These are phyloP conservation scores for Aphanomyces euteiches DNA, from an alignment of 352 stramenopile species.

Conservation along the genomic window DNA sequence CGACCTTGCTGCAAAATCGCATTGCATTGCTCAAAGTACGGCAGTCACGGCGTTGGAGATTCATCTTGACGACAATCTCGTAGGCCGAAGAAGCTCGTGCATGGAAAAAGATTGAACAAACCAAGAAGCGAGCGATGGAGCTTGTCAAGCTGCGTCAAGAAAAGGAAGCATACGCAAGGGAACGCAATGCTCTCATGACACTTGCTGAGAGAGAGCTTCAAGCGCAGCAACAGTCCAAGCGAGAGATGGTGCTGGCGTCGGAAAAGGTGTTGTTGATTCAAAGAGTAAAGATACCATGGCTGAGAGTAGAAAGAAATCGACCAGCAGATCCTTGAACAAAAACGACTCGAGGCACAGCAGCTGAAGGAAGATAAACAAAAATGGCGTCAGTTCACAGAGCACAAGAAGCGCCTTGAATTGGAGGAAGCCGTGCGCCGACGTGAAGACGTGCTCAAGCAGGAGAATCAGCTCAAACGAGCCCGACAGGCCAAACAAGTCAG, in stretches of 20 bases:
- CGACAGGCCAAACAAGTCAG: slow-evolving; percentile 36
- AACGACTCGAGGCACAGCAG: slow-evolving; percentile 57
- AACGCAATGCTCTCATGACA: slow-evolving; percentile 56
- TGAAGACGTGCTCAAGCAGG: slow-evolving; percentile 63
- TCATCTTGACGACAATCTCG: background rate
- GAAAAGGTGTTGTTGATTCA: slow-evolving; percentile 45
- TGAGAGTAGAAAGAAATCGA: slow-evolving; percentile 67
- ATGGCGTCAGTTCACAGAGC: slow-evolving; percentile 65
- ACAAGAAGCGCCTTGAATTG: slow-evolving; percentile 60
- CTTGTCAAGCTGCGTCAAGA: slow-evolving; percentile 63
- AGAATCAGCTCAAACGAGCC: slow-evolving; percentile 60
- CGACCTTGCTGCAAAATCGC: slow-evolving; percentile 69
- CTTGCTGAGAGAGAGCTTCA: slow-evolving; percentile 61
- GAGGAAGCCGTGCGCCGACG: slow-evolving; percentile 62
- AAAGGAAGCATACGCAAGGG: slow-evolving; percentile 56
- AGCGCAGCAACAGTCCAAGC: slow-evolving; percentile 63
- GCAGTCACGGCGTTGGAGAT: background rate
- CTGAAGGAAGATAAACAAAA: slow-evolving; percentile 82
- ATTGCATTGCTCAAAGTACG: slow-evolving; percentile 64
- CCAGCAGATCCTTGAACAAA: slow-evolving; percentile 60
- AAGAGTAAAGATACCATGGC: slow-evolving; percentile 30
- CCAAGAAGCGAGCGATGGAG: slow-evolving; percentile 60
- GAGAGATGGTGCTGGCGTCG: slow-evolving; percentile 70
- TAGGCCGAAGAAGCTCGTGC: slow-evolving; percentile 69
- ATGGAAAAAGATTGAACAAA: slow-evolving; percentile 85